phyloP scores from a whole-genome alignment of 2,329 filamentous ascomycete genomes.

The Fusarium sp. region DNA sequence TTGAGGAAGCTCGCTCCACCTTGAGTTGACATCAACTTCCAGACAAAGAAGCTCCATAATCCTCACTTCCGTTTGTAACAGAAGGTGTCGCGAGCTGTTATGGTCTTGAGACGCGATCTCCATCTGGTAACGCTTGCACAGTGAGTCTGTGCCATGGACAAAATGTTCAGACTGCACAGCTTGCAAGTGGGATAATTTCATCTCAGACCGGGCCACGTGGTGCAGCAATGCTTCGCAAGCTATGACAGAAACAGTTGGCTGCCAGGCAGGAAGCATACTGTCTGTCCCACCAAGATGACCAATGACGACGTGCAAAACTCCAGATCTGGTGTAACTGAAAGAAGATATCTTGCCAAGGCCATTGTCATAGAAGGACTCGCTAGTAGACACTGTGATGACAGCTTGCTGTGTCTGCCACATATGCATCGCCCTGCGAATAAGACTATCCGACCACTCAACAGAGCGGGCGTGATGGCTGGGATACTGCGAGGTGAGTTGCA shows the following conservation, averaged over 20 bases:
- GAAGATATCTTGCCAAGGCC: neutral
- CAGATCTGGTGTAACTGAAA: neutral
- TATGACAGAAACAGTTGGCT: neutral
- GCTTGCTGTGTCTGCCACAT: neutral
- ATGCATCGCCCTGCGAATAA: neutral
- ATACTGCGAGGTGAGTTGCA: neutral
- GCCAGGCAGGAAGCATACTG: neutral
- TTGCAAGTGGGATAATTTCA: neutral
- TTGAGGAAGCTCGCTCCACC: neutral
- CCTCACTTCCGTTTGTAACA: neutral
- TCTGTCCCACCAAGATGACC: neutral
- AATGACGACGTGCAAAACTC: neutral
- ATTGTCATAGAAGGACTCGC: neutral
- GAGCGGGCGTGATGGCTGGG: neutral
- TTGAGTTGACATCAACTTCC: neutral
- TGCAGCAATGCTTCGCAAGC: constrained; percentile 1
- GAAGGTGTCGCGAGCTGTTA: neutral
- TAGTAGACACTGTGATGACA: neutral
- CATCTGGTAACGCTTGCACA: neutral
- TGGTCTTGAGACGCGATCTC: neutral
- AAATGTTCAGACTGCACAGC: constrained; percentile 8
- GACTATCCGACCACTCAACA: neutral
- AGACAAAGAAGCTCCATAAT: constrained; percentile 1
- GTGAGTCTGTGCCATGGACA: neutral
- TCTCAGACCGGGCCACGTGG: neutral